Conservation (phyloP, 2,329 filamentous ascomycete genomes). For the Geosmithia flava region DNA sequence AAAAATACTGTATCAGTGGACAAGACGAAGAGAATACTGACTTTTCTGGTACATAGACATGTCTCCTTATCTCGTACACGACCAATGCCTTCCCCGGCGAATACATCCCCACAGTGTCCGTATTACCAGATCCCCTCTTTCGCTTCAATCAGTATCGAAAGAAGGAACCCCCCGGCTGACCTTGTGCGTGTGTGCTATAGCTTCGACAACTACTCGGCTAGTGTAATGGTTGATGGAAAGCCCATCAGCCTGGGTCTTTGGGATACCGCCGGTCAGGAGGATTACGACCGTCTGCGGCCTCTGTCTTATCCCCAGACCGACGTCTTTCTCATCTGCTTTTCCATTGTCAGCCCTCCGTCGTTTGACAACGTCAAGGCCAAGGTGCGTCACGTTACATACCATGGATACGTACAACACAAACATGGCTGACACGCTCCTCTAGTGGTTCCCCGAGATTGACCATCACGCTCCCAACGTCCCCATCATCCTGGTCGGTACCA, state of each 20-base stretch:
- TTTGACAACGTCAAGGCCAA: conserved; percentile 99
- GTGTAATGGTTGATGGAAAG: conserved; percentile 97
- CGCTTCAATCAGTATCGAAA: not conserved
- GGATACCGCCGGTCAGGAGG: conserved; percentile 98
- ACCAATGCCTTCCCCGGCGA: conserved; percentile 99
- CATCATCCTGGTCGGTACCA: conserved; percentile 94
- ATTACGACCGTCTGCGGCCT: conserved; percentile 90
- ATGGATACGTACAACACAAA: not conserved
- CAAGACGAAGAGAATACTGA: conserved; percentile 11
- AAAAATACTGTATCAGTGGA: not conserved
- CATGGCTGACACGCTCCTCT: not conserved
- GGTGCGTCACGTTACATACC: conserved; percentile 37
- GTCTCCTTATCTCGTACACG: conserved; percentile 96
- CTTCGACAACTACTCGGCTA: conserved; percentile 98
- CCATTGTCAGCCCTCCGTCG: conserved; percentile 91
- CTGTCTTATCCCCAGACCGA: conserved; percentile 98
- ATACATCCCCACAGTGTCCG: conserved; percentile 96
- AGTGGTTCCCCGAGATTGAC: conserved; percentile 98
- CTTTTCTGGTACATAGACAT: conserved; percentile 58
- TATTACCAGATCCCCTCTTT: conserved; percentile 9
- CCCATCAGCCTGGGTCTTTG: conserved; percentile 93
- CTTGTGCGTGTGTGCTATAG: conserved; percentile 28
- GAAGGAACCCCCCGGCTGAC: not conserved
- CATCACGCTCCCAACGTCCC: conserved; percentile 92
- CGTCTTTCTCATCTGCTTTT: conserved; percentile 97